Base-by-base conservation (phyloP, 2,329 filamentous ascomycete genomes). In the Cercospora zeina region DNA sequence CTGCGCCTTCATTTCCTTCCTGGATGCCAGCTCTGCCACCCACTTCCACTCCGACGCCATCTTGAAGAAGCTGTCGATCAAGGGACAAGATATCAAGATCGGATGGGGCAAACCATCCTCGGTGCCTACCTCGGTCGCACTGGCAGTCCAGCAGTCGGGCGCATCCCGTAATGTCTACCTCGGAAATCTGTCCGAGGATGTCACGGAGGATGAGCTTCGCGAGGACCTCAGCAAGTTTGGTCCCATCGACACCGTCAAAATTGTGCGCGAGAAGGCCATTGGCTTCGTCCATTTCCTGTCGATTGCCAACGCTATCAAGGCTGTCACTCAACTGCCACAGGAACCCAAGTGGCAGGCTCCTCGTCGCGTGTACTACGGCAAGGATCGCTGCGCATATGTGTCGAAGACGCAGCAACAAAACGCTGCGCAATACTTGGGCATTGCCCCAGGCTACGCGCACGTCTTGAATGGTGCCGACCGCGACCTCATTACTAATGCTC, bases 391-490 rank as follows among this genome's bases (percentile, higher is more conserved):
- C 73, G 95, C 95, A 16, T 99, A 99, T 72, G 93, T 99, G 57
- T 99, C 95, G 63, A 99, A 99, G 85, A 99, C 95, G 0, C 95
- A 99, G 79, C 95, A 99, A 80, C 95, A 99, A 79, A 99, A 99
- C 72, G 95, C 95, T 7, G 95, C 95, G 34, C 95, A 99, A 78
- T 99, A 97, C 76, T 85, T 99, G 24, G 95, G 95, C 59, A 99
- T 99, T 72, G 92, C 95, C 19, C 95, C 95, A 37, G 93, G 93
- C 30, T 97, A 97, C 73, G 93, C 95, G 19, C 93, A 97, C 76
- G 93, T 97, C 77, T 83, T 99, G 68, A 97, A 96, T 70, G 93
- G 92, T 54, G 93, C 93, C 58, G 95, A 99, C 76, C 91, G 93
- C 55, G 95, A 99, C 73, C 83, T 99, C 70, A 97, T 99, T 74